Evolutionary conservation across 345 rosid species (phyloP).

Genomic region (Lepidium aucheri): DNA sequence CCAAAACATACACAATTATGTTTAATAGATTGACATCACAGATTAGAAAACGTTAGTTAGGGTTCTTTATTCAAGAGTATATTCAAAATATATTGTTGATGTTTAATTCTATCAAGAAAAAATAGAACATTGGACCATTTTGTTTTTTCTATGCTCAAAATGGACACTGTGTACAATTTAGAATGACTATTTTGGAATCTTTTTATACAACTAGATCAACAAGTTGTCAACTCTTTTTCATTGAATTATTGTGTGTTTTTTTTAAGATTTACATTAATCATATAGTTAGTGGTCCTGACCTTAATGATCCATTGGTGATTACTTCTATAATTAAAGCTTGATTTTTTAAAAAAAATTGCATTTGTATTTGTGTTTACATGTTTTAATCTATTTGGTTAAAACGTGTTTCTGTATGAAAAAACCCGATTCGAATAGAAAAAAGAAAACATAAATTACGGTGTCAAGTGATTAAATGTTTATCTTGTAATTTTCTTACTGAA

Average conservation of each 20-base stretch:
- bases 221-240: slow-evolving; percentile 25
- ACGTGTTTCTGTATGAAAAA: no score
- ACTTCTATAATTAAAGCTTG: not conserved
- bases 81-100: not conserved
- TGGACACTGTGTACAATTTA: not conserved
- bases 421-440: no score
- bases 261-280: slow-evolving; percentile 3
- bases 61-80: not conserved
- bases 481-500: no score
- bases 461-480: no score
- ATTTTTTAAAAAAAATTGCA: not conserved
- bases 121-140: not conserved
- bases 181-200: slow-evolving; percentile 5
- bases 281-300: slow-evolving; percentile 19
- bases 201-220: slow-evolving; percentile 22
- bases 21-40: not conserved
- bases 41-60: not conserved
- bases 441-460: no score
- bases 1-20: not conserved
- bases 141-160: slow-evolving; percentile 1
- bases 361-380: not conserved
- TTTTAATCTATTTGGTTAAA: not conserved
- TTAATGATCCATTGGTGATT: not conserved
- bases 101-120: no score
- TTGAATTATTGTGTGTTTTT: slow-evolving; percentile 7